A percentile compares a stretch with the other conserved stretches of the same genome.
These are phyloP conservation scores for Kandelia obovata DNA, from an alignment of 345 rosid species.

Conservation along the genomic window DNA sequence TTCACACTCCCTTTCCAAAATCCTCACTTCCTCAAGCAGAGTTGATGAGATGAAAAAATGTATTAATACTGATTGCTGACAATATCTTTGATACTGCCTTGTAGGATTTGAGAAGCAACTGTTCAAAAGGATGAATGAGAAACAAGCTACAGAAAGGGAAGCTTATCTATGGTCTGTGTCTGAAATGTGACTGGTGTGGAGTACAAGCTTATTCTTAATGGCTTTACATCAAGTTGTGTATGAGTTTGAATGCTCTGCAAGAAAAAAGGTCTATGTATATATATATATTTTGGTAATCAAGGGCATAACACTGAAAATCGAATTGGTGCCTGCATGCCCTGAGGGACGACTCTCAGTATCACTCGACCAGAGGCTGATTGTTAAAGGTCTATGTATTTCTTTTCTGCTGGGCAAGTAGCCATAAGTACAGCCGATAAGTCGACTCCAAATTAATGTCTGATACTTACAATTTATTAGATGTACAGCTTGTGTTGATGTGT, in stretches of 20 bases:
- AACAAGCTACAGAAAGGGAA: conserved; percentile 76
- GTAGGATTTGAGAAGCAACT: conserved; percentile 72
- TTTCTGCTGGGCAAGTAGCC: neutral
- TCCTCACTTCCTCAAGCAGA: too few relatives aligned
- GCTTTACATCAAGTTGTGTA: neutral
- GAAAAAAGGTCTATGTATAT: neutral
- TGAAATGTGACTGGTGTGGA: conserved; percentile 53
- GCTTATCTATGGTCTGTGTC: conserved; percentile 94
- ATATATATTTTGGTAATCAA: too few relatives aligned
- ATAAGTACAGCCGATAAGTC: neutral
- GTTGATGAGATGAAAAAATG: neutral
- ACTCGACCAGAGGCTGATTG: neutral
- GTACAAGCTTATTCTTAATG: neutral
- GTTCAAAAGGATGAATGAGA: conserved; percentile 66
- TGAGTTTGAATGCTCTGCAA: neutral
- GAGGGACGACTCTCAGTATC: too few relatives aligned
- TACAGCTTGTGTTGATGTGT: neutral
- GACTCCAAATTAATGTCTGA: neutral
- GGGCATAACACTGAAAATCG: too few relatives aligned
- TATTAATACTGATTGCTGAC: neutral
- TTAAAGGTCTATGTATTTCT: neutral
- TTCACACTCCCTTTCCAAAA: too few relatives aligned
- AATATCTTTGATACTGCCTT: neutral
- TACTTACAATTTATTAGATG: neutral
- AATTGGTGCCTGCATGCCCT: too few relatives aligned